Conservation (phyloP, 208 protist genomes). For the Leishmania martiniquensis region DNA sequence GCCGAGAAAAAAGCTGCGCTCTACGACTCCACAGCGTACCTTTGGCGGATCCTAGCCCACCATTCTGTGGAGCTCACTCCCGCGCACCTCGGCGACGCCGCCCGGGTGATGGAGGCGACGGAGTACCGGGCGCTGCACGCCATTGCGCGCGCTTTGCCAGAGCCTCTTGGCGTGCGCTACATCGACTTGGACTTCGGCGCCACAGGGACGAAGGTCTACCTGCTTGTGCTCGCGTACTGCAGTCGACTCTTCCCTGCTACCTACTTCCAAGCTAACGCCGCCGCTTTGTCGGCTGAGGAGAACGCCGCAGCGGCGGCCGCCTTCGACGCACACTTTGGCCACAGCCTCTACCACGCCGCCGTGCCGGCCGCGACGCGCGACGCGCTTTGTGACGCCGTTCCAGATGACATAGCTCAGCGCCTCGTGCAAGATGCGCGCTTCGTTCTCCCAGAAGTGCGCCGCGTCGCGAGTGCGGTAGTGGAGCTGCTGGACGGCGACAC, state of each 20-base stretch:
- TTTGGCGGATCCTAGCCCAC: slow-evolving; percentile 51
- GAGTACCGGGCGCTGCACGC: slow-evolving; percentile 69
- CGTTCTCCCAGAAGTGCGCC: slow-evolving; percentile 58
- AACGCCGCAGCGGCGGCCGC: slow-evolving; percentile 7
- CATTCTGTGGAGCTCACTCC: slow-evolving; percentile 63
- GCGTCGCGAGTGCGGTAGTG: slow-evolving; percentile 48
- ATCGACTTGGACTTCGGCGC: slow-evolving; percentile 69
- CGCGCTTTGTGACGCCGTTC: slow-evolving; percentile 48
- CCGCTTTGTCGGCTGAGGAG: background rate
- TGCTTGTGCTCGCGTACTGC: slow-evolving; percentile 77
- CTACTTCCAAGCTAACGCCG: background rate
- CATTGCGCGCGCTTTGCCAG: slow-evolving; percentile 67
- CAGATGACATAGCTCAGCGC: slow-evolving; percentile 41
- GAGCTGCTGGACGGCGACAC: slow-evolving; percentile 61
- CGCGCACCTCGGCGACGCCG: slow-evolving; percentile 64
- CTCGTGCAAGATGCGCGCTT: slow-evolving; percentile 45
- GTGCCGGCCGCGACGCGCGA: slow-evolving; percentile 25
- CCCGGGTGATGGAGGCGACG: slow-evolving; percentile 49
- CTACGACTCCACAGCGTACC: slow-evolving; percentile 32
- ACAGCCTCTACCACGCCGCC: slow-evolving; percentile 36
- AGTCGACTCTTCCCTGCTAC: slow-evolving; percentile 56
- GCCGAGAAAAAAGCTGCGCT: slow-evolving; percentile 23
- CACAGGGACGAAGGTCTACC: slow-evolving; percentile 62
- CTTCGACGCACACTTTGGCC: slow-evolving; percentile 18
- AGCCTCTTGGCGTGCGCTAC: slow-evolving; percentile 46